phyloP scores from a whole-genome alignment of 2,329 filamentous ascomycete species.

The Parasarocladium wereldwijsianum region DNA sequence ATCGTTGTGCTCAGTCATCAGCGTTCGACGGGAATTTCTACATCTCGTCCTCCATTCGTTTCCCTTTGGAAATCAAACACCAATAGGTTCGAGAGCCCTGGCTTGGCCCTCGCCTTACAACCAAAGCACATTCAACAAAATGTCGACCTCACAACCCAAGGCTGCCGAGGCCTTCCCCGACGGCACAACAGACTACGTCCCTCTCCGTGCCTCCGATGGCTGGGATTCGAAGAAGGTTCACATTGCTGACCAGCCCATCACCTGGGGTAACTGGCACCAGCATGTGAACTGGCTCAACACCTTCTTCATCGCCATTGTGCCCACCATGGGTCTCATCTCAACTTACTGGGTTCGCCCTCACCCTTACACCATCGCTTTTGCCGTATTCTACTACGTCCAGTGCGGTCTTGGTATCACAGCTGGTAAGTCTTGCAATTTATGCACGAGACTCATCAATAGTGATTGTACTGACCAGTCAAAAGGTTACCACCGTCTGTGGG shows the following conservation, averaged over 20 bases:
- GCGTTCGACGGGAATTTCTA: not conserved
- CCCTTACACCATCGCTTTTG: constrained; percentile 56
- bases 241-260: constrained; percentile 72
- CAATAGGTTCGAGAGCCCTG: not conserved
- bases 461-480: not conserved
- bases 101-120: too few species aligned
- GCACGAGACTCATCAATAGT: constrained; percentile 2
- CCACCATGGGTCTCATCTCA: constrained; percentile 56
- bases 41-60: not conserved
- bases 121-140: constrained; percentile 7
- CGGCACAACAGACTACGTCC: constrained; percentile 41
- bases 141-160: constrained; percentile 23
- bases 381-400: constrained; percentile 70
- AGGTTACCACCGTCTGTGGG: constrained; percentile 58
- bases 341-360: constrained; percentile 67
- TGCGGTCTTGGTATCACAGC: constrained; percentile 70
- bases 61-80: too few species aligned
- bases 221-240: constrained; percentile 58
- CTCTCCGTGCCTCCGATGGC: constrained; percentile 25
- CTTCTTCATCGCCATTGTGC: constrained; percentile 64
- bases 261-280: constrained; percentile 72
- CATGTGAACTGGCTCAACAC: constrained; percentile 93
- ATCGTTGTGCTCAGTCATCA: not conserved
- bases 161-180: constrained; percentile 27
- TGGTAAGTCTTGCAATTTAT: constrained; percentile 29